These are phyloP conservation scores for Kitagawia praeruptora DNA, from an alignment of 129 eudicot species.

Conservation along the genomic window DNA sequence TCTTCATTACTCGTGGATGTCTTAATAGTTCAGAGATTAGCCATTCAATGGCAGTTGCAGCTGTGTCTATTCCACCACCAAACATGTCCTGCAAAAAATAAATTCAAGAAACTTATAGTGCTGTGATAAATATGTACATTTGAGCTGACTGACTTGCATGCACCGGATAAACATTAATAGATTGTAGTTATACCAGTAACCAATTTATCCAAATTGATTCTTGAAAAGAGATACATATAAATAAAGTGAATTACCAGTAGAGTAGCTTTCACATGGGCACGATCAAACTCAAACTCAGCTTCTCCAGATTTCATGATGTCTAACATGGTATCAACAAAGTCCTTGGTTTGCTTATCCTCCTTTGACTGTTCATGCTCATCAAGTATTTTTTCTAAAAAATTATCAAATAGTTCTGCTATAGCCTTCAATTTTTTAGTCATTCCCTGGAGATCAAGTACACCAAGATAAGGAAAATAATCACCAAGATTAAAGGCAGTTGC, in stretches of 20 bases:
- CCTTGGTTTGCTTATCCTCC: constrained; percentile 7
- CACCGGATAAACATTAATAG: not conserved
- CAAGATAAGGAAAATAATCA: constrained; percentile 16
- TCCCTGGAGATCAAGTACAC: constrained; percentile 31
- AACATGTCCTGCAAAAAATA: constrained; percentile 12
- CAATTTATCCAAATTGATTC: too few relatives aligned
- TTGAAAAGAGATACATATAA: not conserved
- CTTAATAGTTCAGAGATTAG: not conserved
- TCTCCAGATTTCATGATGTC: constrained; percentile 9
- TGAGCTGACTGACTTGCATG: not conserved
- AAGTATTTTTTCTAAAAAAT: constrained; percentile 21
- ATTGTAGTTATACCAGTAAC: too few relatives aligned
- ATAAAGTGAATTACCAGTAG: not conserved
- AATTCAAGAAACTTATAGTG: not conserved
- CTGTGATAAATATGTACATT: not conserved
- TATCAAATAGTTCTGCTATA: constrained; percentile 13
- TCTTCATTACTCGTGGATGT: constrained; percentile 1
- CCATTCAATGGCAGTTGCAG: constrained; percentile 5
- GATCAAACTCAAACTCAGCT: constrained; percentile 9
- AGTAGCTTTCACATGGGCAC: constrained; percentile 11
- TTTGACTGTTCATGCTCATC: constrained; percentile 21
- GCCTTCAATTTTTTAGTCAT: constrained; percentile 12
- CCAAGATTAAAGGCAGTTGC: constrained; percentile 15
- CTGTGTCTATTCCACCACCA: constrained; percentile 7
- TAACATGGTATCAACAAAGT: constrained; percentile 13